Evolutionary conservation across 2,329 filamentous ascomycete genomes (phyloP), one percentile per base, ranked within the genome.

Genomic region (Calonectria hongkongensis): DNA sequence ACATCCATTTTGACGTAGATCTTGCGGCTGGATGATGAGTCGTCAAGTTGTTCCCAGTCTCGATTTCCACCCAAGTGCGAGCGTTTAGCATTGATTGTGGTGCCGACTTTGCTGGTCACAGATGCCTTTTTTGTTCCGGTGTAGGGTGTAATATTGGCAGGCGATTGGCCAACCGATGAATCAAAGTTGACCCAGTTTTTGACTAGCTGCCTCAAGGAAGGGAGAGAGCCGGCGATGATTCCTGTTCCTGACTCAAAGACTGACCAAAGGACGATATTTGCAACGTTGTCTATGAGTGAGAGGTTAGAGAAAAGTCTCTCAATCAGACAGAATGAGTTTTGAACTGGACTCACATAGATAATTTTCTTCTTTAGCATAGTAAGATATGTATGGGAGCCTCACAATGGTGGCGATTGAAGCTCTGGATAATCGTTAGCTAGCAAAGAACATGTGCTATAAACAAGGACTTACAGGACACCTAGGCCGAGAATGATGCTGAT

Each of bases 1-100:
- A 75, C 47, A 27, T 75, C 74, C 13, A 75, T 67, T 8, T 72
- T 73, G 15, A 75, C 74, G 2, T 64, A 71, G 3, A 75, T 75
- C 3, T 69, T 63, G 10, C 25, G 43, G 18, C 71, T 75, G 0
- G 74, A 75, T 2, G 73, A 71, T 13, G 54, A 65, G 8, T 75
- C 70, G 13, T 75, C 73, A 1, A 75, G 45, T 2, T 33, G 50
- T 0, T 75, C 66, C 73, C 73, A 75, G 18, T 71, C 43, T 7
- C 47, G 21, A 4, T 74, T 60, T 2, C 18, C 62, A 4, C 21
- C 33, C 0, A 56, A 12, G 12, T 54, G 65, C 4, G 56, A 28
- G 7, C 39, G 43, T 0, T 65, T 39, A 10, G 16, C 66, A 1
- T 56, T 45, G 30, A 56, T 18, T 30, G 8, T 10, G 5, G 50